Percentiles rank a stretch among this genome's conserved stretches.
Evolutionary conservation across 2,329 filamentous ascomycete genomes (phyloP).

Genomic region (Teratosphaeria pseudoeucalypti): DNA sequence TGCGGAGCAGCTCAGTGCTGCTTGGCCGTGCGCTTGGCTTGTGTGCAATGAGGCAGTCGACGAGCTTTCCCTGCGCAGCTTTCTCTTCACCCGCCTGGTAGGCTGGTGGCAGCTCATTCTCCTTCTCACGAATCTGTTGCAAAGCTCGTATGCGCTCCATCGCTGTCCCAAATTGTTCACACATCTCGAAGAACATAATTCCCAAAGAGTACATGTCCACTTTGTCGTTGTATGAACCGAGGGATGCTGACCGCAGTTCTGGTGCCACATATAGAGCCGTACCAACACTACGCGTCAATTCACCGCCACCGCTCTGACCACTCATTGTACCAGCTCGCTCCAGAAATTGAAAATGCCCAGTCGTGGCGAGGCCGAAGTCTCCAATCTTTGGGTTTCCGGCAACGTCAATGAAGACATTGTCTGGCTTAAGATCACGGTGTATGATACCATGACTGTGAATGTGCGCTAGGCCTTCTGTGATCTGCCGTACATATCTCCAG

Average conservation of each 20-base stretch:
- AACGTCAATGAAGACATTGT: slow-evolving; percentile 93
- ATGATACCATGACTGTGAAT: slow-evolving; percentile 88
- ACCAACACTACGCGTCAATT: slow-evolving; percentile 60
- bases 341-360: slow-evolving; percentile 58
- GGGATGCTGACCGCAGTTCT: slow-evolving; percentile 67
- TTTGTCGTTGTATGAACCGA: slow-evolving; percentile 77
- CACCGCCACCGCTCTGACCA: slow-evolving; percentile 26
- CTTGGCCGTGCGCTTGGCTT: slow-evolving; percentile 73
- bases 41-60: slow-evolving; percentile 70
- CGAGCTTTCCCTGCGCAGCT: slow-evolving; percentile 61
- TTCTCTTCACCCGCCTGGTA: slow-evolving; percentile 61
- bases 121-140: slow-evolving; percentile 55
- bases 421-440: slow-evolving; percentile 90
- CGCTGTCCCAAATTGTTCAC: slow-evolving; percentile 48
- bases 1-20: slow-evolving; percentile 70
- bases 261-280: slow-evolving; percentile 91
- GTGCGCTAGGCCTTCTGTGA: slow-evolving; percentile 79
- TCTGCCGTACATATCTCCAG: slow-evolving; percentile 85
- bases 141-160: slow-evolving; percentile 59
- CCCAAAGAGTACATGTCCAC: slow-evolving; percentile 98
- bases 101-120: slow-evolving; percentile 59
- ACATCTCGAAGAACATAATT: slow-evolving; percentile 99
- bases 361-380: slow-evolving; percentile 90
- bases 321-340: slow-evolving; percentile 40
- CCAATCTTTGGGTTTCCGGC: slow-evolving; percentile 89